These are phyloP conservation scores for Fusarium agapanthi DNA, from an alignment of 2,329 filamentous ascomycete species.

Conservation along the genomic window DNA sequence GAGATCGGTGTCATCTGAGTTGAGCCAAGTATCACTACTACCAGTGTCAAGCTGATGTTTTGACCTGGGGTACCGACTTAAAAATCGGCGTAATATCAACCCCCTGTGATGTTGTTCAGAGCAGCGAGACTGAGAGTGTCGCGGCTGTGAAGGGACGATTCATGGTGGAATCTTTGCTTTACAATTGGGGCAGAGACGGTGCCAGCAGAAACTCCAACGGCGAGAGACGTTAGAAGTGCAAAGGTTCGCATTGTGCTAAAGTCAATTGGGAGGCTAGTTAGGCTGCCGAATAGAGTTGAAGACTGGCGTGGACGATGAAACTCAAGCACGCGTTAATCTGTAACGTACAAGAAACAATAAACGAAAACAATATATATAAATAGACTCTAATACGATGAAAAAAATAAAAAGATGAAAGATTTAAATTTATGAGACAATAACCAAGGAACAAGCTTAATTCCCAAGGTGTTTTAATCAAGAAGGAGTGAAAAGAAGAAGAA, in stretches of 20 bases:
- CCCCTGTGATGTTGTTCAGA: conserved; percentile 63
- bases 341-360: background rate
- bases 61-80: conserved; percentile 68
- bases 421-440: background rate
- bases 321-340: background rate
- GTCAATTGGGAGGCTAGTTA: background rate
- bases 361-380: background rate
- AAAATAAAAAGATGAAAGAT: background rate
- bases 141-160: conserved; percentile 34
- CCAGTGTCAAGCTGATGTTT: conserved; percentile 67
- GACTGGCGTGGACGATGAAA: background rate
- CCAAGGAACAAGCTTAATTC: background rate
- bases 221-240: conserved; percentile 28
- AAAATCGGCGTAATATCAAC: conserved; percentile 66
- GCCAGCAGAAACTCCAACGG: conserved; percentile 37
- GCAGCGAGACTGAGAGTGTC: conserved; percentile 48
- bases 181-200: conserved; percentile 36
- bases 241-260: conserved; percentile 27
- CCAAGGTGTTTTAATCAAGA: background rate
- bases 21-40: conserved; percentile 70
- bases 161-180: conserved; percentile 18
- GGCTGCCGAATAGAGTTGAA: background rate
- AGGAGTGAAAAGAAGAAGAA: background rate
- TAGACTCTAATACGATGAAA: background rate
- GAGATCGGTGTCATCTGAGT: conserved; percentile 65